Evolutionary conservation across 2,329 filamentous ascomycete species (phyloP), one percentile per base, ranked within the genome.

Genomic region (Magnaporthiopsis incrustans): DNA sequence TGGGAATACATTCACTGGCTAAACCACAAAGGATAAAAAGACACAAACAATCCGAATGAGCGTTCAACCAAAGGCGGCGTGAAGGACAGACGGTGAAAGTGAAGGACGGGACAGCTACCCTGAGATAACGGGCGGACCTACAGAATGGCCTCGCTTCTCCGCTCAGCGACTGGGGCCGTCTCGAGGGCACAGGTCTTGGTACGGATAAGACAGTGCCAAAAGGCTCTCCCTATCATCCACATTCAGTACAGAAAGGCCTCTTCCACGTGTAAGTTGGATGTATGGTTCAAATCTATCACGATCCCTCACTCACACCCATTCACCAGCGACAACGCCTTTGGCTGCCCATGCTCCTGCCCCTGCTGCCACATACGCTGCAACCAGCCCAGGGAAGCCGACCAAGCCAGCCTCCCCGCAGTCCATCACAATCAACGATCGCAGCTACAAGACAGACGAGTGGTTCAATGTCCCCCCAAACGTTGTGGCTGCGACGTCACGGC

Each of bases 401-500:
- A 38, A 38, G 15, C 35, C 35, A 38, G 15, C 14, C 35, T 38
- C 35, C 2, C 35, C 35, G 35, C 35, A 14, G 38, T 71, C 73
- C 27, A 76, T 89, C 67, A 80, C 77, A 14, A 82, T 95, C 67
- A 84, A 88, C 69, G 88, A 84, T 67, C 82, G 81, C 67, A 77
- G 76, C 12, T 92, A 92, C 74, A 72, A 77, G 25, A 88, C 84
- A 25, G 92, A 98, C 73, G 76, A 82, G 63, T 97, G 92, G 90
- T 95, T 89, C 76, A 99, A 99, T 76, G 83, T 90, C 18, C 88
- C 94, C 4, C 71, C 83, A 32, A 89, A 88, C 64, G 93, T 99
- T 67, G 78, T 92, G 60, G 80, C 86, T 27, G 86, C 90, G 64
- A 84, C 96, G 60, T 83, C 87, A 60, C 89, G 92, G 67, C 87